Percentiles rank a stretch among this genome's conserved stretches.
phyloP scores from a whole-genome alignment of 2,329 filamentous ascomycete species.

The Plectosphaerella sp. region DNA sequence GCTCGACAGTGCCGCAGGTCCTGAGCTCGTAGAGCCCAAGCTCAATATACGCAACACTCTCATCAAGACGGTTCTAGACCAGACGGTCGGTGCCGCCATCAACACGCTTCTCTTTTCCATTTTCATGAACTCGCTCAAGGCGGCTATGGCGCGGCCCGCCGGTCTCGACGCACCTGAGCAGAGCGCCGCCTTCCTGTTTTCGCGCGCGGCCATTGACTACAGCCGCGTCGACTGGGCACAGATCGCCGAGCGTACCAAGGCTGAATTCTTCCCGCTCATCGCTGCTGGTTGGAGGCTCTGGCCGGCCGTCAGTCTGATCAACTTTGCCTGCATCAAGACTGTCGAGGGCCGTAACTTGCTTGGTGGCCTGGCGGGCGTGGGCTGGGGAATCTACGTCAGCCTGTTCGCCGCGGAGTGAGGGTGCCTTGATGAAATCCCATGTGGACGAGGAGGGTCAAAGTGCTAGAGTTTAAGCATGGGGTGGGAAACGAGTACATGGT shows the following conservation, averaged over 20 bases:
- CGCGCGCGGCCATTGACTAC: constrained; percentile 37
- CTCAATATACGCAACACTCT: constrained; percentile 60
- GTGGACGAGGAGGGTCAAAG: too few species aligned
- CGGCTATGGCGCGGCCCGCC: constrained; percentile 35
- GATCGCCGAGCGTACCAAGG: constrained; percentile 37
- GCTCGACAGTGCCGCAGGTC: constrained; percentile 27
- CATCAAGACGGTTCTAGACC: constrained; percentile 65
- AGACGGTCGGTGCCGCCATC: constrained; percentile 59
- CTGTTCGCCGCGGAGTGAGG: constrained; percentile 41
- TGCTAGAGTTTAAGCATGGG: too few species aligned
- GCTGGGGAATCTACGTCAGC: constrained; percentile 73
- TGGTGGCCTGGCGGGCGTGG: constrained; percentile 66
- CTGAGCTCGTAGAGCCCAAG: constrained; percentile 39
- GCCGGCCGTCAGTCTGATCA: constrained; percentile 64
- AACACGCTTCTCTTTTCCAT: constrained; percentile 63
- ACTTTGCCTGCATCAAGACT: constrained; percentile 66
- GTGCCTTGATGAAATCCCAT: not conserved
- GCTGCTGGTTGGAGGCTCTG: constrained; percentile 66
- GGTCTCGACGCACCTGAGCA: constrained; percentile 27
- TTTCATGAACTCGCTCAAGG: constrained; percentile 53
- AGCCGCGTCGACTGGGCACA: constrained; percentile 36
- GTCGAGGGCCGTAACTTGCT: constrained; percentile 67
- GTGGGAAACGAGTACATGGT: too few species aligned
- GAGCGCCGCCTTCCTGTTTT: constrained; percentile 21
- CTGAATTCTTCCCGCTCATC: constrained; percentile 62